Base-by-base conservation (phyloP, 352 stramenopile genomes). In the Globisporangium nodosum region DNA sequence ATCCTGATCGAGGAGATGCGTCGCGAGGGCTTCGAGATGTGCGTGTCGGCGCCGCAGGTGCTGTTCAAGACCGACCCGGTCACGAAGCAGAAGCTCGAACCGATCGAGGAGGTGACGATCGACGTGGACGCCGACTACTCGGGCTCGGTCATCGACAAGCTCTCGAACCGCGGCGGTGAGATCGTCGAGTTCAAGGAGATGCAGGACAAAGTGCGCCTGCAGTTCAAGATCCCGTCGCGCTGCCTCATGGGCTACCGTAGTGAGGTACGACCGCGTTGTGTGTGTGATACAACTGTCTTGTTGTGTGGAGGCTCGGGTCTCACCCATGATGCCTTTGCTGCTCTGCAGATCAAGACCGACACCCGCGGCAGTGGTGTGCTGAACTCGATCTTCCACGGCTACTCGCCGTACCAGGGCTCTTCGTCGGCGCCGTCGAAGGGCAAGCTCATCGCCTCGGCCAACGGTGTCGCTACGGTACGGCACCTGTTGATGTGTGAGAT, bases 1-100 rank as follows among this genome's bases (percentile, higher is more conserved):
- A 99, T 99, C 67, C 74, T 99, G 48, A 98, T 99, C 42, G 97
- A 99, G 69, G 96, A 98, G 70, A 99, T 99, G 96, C 81, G 97
- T 57, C 87, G 97, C 46, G 97, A 99, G 73, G 97, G 97, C 11
- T 99, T 97, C 56, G 97, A 99, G 78, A 95, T 99, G 73, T 96
- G 92, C 46, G 96, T 99, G 49, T 98, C 93, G 21, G 96, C 96
- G 40, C 97, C 97, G 16, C 88, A 95, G 55, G 97, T 99, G 55
- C 73, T 99, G 16, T 98, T 97, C 59, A 88, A 91, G 58, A 88
- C 68, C 11, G 87, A 81, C 63, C 66, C 77, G 6, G 86, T 96
- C 37, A 97, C 91, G 47, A 96, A 93, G 46, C 70, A 92, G 54
- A 90, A 86, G 55, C 60, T 94, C 21, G 87, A 96, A 66, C 86